A percentile compares a stretch with the other conserved stretches of the same genome.
Evolutionary conservation across 2,329 filamentous ascomycete species (phyloP).

Genomic region (Calonectria hawksworthii): DNA sequence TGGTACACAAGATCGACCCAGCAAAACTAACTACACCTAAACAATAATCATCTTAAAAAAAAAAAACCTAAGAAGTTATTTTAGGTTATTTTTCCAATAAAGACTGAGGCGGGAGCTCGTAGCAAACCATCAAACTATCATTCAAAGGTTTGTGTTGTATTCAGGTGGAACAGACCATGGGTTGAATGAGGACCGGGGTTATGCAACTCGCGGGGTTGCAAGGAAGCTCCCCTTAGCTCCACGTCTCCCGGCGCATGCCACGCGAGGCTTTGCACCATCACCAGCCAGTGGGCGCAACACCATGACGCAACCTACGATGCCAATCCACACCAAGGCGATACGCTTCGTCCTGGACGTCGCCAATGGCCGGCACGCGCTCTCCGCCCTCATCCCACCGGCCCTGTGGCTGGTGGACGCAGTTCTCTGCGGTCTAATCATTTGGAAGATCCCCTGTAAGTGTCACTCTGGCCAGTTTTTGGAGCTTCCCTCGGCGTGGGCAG

Average conservation of each 20-base stretch:
- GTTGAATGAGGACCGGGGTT: constrained; percentile 21
- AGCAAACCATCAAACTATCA: neutral
- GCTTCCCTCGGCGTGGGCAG: neutral
- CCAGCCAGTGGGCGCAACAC: constrained; percentile 24
- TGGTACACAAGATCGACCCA: no score
- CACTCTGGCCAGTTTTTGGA: neutral
- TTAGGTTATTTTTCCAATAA: neutral
- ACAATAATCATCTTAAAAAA: no score
- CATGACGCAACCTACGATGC: constrained; percentile 47
- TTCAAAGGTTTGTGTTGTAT: neutral
- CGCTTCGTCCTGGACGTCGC: constrained; percentile 58
- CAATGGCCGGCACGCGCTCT: constrained; percentile 64
- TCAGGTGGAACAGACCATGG: neutral
- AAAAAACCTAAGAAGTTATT: neutral
- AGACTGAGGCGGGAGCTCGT: neutral
- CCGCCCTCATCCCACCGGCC: constrained; percentile 67
- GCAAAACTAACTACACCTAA: no score
- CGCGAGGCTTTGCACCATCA: constrained; percentile 34
- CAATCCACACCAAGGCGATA: constrained; percentile 45
- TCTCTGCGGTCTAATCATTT: constrained; percentile 81
- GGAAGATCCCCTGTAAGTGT: constrained; percentile 84
- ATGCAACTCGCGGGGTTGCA: constrained; percentile 45
- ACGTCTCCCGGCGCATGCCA: constrained; percentile 29
- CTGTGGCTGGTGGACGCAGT: constrained; percentile 79
- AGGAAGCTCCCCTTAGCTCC: constrained; percentile 35